Evolutionary conservation across 805 yeast species (phyloP).

Genomic region (Suhomyces tanzawaensis): DNA sequence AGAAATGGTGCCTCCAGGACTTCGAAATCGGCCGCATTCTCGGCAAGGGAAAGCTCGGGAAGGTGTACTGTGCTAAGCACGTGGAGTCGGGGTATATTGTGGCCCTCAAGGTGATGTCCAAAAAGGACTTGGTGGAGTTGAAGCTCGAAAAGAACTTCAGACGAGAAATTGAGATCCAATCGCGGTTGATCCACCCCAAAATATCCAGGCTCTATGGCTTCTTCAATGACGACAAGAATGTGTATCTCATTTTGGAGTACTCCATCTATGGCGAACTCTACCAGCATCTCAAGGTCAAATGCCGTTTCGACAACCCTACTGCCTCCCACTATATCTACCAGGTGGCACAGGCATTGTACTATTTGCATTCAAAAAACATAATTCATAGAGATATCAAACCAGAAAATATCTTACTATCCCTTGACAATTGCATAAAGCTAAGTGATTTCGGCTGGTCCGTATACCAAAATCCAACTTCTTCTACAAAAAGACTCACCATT

Average conservation of each 20-base stretch:
- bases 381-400: slow-evolving; percentile 95
- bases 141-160: slow-evolving; percentile 83
- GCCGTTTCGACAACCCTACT: slow-evolving; percentile 65
- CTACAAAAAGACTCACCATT: slow-evolving; percentile 63
- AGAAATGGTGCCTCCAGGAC: slow-evolving; percentile 44
- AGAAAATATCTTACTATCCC: slow-evolving; percentile 79
- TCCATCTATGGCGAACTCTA: slow-evolving; percentile 86
- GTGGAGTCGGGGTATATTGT: slow-evolving; percentile 72
- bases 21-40: slow-evolving; percentile 85
- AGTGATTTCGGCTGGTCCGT: slow-evolving; percentile 98
- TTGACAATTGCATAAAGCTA: slow-evolving; percentile 73
- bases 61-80: slow-evolving; percentile 85
- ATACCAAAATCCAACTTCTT: slow-evolving; percentile 28
- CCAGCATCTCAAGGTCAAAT: slow-evolving; percentile 60
- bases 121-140: slow-evolving; percentile 68
- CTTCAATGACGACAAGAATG: slow-evolving; percentile 77
- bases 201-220: slow-evolving; percentile 80
- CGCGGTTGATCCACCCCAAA: slow-evolving; percentile 72
- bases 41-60: slow-evolving; percentile 93
- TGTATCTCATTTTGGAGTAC: slow-evolving; percentile 81
- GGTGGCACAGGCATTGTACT: slow-evolving; percentile 73
- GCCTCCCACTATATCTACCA: slow-evolving; percentile 83
- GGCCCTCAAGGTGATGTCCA: slow-evolving; percentile 90
- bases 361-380: slow-evolving; percentile 75
- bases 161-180: slow-evolving; percentile 89